Base-by-base conservation (phyloP, 306 rosid species). In the Vigna hirtella region DNA sequence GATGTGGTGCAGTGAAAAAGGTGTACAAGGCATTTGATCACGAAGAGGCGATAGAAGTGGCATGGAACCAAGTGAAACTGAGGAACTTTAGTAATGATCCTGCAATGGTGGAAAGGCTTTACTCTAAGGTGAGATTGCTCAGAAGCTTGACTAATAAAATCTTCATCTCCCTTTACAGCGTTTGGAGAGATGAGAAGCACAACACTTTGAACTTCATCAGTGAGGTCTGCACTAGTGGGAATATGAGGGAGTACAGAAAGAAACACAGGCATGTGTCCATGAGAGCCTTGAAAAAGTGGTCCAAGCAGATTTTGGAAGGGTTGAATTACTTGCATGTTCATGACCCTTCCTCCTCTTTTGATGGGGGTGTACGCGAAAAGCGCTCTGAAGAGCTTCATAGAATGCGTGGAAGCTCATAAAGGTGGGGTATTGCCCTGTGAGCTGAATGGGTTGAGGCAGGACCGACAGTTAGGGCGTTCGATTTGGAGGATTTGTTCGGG, bases 41-140 rank as follows among this genome's bases (percentile, higher is more conserved):
- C 81, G 93, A 87, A 69, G 96, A 91, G 71, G 97, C 92, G 9
- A 91, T 87, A 36, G 98, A 93, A n/a, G 96, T 93, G 34, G 97
- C 98, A 4, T 93, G 98, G 98, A 93, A 93, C 91, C 92, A 91
- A 77, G 98, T 94, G 56, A 94, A 87, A 65, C 90, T 94, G 4
- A 76, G 86, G 5, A 87, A 89, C 79, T 90, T 93, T 78, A 79
- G 69, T 26, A 22, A 85, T 20, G 96, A 93, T 40, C 88, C 91
- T 5, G 58, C 92, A 9, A 91, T 91, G 95, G 67, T 90, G 2
- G 96, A 88, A 1, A 83, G 97, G 74, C 85, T 93, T 12, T 91
- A 83, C 84, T 88, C 97, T 5, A 96, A 93, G 76, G 97, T 93
- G 49, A 69, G 89, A n/a, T 65, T 93, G 74, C 83, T 93, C 2